A percentile compares a stretch with the other conserved stretches of the same genome.
Evolutionary conservation across 1,139 yeast genomes (phyloP).

Genomic region (Candida sp.): DNA sequence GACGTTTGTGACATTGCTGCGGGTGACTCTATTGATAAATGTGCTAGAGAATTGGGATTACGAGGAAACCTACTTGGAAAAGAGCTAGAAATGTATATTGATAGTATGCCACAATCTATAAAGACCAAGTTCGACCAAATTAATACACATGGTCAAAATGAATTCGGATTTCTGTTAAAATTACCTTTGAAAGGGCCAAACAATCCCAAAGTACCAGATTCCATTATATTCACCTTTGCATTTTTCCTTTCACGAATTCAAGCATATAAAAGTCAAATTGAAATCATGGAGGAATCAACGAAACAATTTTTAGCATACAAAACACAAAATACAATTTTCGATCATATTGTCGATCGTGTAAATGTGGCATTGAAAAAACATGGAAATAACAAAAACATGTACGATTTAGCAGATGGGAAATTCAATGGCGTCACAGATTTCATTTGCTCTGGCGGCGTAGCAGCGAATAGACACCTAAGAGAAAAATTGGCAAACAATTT

Average conservation of each 20-base stretch:
- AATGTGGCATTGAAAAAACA: conserved; percentile 47
- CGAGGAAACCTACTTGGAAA: conserved; percentile 82
- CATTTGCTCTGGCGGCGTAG: conserved; percentile 94
- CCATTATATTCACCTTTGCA: conserved; percentile 68
- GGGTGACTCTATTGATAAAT: conserved; percentile 92
- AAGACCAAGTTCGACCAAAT: conserved; percentile 16
- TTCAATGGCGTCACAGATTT: conserved; percentile 49
- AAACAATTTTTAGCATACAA: conserved; percentile 51
- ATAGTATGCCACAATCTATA: conserved; percentile 20
- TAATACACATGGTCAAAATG: conserved; percentile 18
- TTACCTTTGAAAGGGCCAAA: conserved; percentile 35
- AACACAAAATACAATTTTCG: conserved; percentile 64
- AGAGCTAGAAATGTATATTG: conserved; percentile 65
- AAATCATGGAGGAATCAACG: conserved; percentile 16
- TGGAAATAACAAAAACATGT: conserved; percentile 12
- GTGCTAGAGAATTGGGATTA: conserved; percentile 82
- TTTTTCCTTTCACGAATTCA: conserved; percentile 64
- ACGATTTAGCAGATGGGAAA: conserved; percentile 24
- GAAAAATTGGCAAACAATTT: conserved; percentile 40
- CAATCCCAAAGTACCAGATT: conserved; percentile 24
- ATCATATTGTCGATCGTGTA: conserved; percentile 67
- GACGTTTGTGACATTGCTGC: conserved; percentile 86
- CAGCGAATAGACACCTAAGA: conserved; percentile 66
- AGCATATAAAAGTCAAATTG: conserved; percentile 14
- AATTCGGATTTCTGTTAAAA: conserved; percentile 25